Evolutionary conservation across 495 filamentous ascomycete species (phyloP), one percentile per base, ranked within the genome.

Genomic region (Aspergillus steynii): DNA sequence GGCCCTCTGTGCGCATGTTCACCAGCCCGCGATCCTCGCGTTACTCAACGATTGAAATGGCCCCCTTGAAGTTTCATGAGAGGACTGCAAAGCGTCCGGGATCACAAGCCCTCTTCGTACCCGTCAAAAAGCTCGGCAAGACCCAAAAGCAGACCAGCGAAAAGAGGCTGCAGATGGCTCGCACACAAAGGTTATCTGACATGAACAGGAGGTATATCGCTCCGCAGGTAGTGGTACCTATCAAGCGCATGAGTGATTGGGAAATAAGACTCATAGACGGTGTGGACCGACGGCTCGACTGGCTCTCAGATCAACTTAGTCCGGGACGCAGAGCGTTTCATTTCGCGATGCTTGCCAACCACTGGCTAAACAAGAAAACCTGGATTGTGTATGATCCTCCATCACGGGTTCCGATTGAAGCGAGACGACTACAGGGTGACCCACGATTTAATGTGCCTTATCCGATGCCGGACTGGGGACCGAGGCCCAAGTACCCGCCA

Each of bases 271-370:
- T 79, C 31, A 63, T 80, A 51, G 66, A 79, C 32, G 60, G 56
- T 20, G 46, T 80, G 53, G 64, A 80, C 54, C 70, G 77, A 50
- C 75, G 71, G 55, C 64, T 81, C 9, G 58, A 66, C 4, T 81
- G 78, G 78, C 58, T 74, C n/a, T 63, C 67, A 29, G 63, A 72
- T 34, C 77, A 81, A 61, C 63, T 72, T 14, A 74, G 64, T 5
- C 76, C 78, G 2, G 78, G 78, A 8, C 67, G 71, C 56, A 76
- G 72, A 55, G 72, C 77, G 4, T 81, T 73, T 55, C 76, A 79
- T 52, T 80, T 81, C 55, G 62, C 75, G 12, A 57, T 74, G 26
- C 73, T 81, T 42, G 68, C 77, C 29, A 80, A 78, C 37, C 77
- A 80, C 58, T 81, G 77, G 77, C 37, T 80, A 29, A 81, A 79